Conservation (phyloP, 345 rosid genomes). For the Citrus glauca region DNA sequence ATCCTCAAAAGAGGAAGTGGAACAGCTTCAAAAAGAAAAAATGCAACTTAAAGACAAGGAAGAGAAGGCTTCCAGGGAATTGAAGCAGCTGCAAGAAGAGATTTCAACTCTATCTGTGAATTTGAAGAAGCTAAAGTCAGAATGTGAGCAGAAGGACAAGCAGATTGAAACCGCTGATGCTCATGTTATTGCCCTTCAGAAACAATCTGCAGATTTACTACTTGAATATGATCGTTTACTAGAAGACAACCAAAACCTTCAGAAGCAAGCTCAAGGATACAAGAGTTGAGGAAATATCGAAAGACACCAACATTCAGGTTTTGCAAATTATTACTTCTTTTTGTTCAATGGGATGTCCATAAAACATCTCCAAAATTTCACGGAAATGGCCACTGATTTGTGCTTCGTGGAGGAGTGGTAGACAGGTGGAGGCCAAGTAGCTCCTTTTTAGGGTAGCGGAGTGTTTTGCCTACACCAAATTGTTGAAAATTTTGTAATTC, state of each 20-base stretch:
- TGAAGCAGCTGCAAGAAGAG: conserved; percentile 51
- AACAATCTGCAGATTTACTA: conserved; percentile 78
- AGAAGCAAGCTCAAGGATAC: conserved; percentile 54
- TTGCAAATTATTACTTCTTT: neutral
- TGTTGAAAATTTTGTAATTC: conserved; percentile 27
- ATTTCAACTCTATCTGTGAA: conserved; percentile 39
- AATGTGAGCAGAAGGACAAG: conserved; percentile 64
- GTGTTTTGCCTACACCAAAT: neutral
- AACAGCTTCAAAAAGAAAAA: conserved; percentile 57
- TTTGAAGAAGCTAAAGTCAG: conserved; percentile 62
- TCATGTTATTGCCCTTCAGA: conserved; percentile 74
- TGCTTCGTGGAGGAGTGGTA: neutral
- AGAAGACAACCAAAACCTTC: conserved; percentile 88
- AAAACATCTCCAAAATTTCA: conserved; percentile 1
- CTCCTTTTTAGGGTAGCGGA: neutral
- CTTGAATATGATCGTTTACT: conserved; percentile 81
- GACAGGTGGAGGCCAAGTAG: neutral
- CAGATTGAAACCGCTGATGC: conserved; percentile 74
- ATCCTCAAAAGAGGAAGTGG: conserved; percentile 63
- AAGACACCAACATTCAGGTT: conserved; percentile 5
- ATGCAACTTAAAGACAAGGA: conserved; percentile 57
- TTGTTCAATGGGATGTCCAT: neutral
- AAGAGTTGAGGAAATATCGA: conserved; percentile 24
- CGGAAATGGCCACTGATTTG: conserved; percentile 13
- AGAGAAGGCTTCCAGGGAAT: conserved; percentile 56